Conservation (phyloP, 108 stramenopile species). For the Fragilaria radians region DNA sequence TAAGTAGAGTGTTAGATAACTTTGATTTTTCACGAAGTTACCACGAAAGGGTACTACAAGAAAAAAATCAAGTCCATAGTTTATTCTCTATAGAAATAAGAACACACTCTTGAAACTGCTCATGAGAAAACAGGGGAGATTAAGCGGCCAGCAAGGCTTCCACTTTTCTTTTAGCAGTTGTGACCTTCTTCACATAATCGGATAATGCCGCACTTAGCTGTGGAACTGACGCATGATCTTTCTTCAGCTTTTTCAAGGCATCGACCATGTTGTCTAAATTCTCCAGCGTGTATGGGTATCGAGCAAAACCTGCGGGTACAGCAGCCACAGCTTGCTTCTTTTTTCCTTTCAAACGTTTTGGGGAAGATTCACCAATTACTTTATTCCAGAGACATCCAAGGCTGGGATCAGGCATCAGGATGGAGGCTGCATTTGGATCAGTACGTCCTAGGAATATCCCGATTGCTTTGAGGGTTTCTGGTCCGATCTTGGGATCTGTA, state of each 20-base stretch:
- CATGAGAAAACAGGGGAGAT: too few relatives aligned
- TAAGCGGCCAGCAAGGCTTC: not conserved
- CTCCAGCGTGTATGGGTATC: constrained; percentile 5
- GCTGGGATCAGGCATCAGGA: not conserved
- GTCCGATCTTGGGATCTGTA: not conserved
- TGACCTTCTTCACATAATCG: not conserved
- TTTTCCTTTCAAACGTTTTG: not conserved
- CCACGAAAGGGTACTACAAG: too few relatives aligned
- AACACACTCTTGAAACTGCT: too few relatives aligned
- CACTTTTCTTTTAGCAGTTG: not conserved
- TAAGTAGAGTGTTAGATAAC: too few relatives aligned
- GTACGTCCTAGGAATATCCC: not conserved
- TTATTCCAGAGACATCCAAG: constrained; percentile 1
- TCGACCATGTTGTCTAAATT: constrained; percentile 1
- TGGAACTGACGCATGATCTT: not conserved
- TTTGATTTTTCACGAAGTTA: too few relatives aligned
- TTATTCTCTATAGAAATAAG: too few relatives aligned
- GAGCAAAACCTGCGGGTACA: not conserved
- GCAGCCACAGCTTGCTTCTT: not conserved
- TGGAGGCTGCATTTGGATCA: not conserved
- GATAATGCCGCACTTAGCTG: not conserved
- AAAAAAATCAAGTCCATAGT: too few relatives aligned
- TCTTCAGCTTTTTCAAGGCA: not conserved
- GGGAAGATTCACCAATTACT: not conserved
- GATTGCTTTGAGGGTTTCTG: constrained; percentile 1